Percentiles rank a stretch among this genome's conserved stretches.
Conservation (phyloP, 2,329 filamentous ascomycete species). For the Colletotrichum sp. region DNA sequence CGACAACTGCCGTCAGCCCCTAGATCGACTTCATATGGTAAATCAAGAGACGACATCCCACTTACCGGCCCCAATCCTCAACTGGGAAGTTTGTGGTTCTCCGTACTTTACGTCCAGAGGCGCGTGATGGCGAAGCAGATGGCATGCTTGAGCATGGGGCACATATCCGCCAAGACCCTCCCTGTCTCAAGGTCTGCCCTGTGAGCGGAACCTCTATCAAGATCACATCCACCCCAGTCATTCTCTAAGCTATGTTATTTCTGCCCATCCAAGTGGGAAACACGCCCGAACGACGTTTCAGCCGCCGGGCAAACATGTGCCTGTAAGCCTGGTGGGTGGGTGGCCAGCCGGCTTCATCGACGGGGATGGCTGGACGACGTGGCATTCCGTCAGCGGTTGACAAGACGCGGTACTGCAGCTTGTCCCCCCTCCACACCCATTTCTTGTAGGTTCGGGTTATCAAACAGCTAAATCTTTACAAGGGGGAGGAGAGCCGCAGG, state of each 20-base stretch:
- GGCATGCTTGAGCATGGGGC: background rate
- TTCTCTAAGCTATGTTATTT: background rate
- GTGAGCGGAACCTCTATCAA: background rate
- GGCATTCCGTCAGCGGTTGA: background rate
- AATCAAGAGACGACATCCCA: background rate
- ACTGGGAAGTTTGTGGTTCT: background rate
- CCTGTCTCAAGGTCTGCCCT: background rate
- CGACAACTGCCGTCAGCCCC: background rate
- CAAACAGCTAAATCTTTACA: background rate
- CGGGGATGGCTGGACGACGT: slow-evolving; percentile 15
- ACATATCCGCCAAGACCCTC: background rate
- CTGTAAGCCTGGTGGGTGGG: background rate
- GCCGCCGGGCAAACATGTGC: background rate
- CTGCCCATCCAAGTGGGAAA: background rate
- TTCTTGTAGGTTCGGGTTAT: slow-evolving; percentile 1
- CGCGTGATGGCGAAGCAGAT: background rate
- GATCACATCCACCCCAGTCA: background rate
- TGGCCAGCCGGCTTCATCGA: background rate
- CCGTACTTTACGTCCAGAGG: background rate
- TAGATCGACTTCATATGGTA: background rate
- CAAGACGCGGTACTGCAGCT: background rate
- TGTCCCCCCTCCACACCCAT: background rate
- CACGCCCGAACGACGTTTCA: background rate
- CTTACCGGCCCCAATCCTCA: background rate
- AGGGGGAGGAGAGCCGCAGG: background rate